Percentiles rank a stretch among this genome's conserved stretches.
Conservation (phyloP, 202 grass and related monocot species). For the Schoenoplectus tabernaemontani region DNA sequence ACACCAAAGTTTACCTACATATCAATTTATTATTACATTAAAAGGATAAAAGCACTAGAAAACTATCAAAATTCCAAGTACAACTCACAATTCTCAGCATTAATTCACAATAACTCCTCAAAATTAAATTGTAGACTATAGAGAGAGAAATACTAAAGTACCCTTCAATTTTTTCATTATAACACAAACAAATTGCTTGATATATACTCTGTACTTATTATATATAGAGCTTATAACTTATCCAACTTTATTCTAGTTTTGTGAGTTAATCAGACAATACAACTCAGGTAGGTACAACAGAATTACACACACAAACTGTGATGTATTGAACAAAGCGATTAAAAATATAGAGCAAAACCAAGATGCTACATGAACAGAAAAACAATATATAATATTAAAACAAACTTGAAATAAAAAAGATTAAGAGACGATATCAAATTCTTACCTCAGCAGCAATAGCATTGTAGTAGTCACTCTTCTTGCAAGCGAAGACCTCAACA, state of each 20-base stretch:
- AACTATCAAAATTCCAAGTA: not conserved
- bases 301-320: not conserved
- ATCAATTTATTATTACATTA: not conserved
- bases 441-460: conserved; percentile 80
- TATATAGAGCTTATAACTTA: not conserved
- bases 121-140: not conserved
- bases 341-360: not conserved
- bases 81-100: not conserved
- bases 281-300: not conserved
- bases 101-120: not conserved
- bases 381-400: conserved; percentile 16
- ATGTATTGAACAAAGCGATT: not conserved
- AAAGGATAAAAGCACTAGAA: not conserved
- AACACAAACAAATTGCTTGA: not conserved
- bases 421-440: conserved; percentile 18
- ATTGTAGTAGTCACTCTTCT: conserved; percentile 83
- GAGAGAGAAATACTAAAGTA: not conserved
- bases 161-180: not conserved
- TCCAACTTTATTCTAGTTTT: not conserved
- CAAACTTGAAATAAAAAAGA: conserved; percentile 9
- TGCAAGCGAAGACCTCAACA: conserved; percentile 85
- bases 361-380: not conserved
- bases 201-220: not conserved
- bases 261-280: not conserved
- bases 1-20: conserved; percentile 21